Evolutionary conservation across 23 red algal species (phyloP).

Genomic region (Porphyridium purpureum): DNA sequence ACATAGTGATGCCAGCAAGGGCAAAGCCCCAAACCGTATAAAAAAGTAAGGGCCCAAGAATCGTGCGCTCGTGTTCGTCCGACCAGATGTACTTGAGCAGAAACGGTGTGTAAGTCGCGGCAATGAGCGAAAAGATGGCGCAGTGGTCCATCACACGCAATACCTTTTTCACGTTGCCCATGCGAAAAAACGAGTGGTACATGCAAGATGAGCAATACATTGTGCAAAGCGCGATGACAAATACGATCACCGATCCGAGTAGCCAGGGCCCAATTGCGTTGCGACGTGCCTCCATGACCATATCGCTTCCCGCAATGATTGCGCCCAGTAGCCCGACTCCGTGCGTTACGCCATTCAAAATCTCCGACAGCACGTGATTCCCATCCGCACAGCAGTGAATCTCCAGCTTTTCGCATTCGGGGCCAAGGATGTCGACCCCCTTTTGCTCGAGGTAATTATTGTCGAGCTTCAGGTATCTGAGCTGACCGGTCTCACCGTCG

Average conservation of each 20-base stretch:
- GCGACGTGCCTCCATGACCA: slow-evolving; percentile 7
- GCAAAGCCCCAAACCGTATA: slow-evolving; percentile 37
- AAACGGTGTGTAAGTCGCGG: slow-evolving; percentile 67
- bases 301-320: slow-evolving; percentile 9
- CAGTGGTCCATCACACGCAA: slow-evolving; percentile 52
- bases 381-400: slow-evolving; percentile 14
- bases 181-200: slow-evolving; percentile 49
- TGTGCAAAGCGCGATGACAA: slow-evolving; percentile 30
- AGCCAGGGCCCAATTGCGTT: neutral
- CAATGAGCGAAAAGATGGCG: slow-evolving; percentile 70
- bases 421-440: neutral
- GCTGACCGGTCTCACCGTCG: too few species aligned
- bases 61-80: too few species aligned
- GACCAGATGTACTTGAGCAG: slow-evolving; percentile 19
- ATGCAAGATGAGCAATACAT: slow-evolving; percentile 35
- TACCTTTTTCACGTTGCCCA: slow-evolving; percentile 4
- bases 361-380: slow-evolving; percentile 35
- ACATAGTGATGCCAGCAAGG: slow-evolving; percentile 24
- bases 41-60: slow-evolving; percentile 21
- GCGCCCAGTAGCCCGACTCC: slow-evolving; percentile 31
- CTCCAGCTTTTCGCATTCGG: neutral
- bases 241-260: too few species aligned
- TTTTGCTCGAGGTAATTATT: neutral
- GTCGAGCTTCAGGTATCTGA: neutral
- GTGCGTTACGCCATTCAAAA: slow-evolving; percentile 49